phyloP scores from a whole-genome alignment of 164 flowering plant species.

The Magnolia officinalis region DNA sequence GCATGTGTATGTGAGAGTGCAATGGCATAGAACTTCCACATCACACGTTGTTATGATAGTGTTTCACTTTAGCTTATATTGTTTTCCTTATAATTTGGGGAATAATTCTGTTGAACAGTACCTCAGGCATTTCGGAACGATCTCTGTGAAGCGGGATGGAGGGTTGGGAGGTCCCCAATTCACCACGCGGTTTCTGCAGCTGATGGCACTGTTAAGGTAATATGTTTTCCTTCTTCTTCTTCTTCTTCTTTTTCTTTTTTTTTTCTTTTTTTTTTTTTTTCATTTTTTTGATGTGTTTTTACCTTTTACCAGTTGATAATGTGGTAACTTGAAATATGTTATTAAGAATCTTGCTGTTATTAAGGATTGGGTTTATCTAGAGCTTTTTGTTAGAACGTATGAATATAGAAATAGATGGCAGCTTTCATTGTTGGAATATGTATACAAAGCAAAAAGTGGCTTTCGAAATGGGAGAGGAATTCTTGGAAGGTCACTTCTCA shows the following conservation, averaged over 20 bases:
- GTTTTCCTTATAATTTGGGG: neutral
- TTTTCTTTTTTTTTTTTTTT: neutral
- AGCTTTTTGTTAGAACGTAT: neutral
- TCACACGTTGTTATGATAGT: neutral
- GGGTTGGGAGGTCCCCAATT: conserved; percentile 77
- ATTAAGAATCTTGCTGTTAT: neutral
- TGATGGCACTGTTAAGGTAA: conserved; percentile 94
- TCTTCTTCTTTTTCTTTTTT: neutral
- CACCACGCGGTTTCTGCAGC: conserved; percentile 67
- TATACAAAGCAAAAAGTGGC: too few species aligned
- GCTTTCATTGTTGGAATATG: too few species aligned
- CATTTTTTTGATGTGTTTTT: neutral
- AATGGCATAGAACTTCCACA: neutral
- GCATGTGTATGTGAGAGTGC: neutral
- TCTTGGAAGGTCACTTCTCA: neutral
- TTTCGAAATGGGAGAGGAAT: neutral
- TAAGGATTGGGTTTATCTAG: neutral
- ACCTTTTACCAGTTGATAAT: neutral
- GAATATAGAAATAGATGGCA: too few species aligned
- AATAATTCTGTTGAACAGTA: conserved; percentile 36
- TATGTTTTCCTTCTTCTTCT: neutral
- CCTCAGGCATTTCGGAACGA: conserved; percentile 82
- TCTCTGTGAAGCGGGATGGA: conserved; percentile 87
- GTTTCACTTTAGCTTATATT: neutral
- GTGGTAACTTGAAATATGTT: neutral